Base-by-base conservation (phyloP, 176 grass and related monocot species). In the Oryza meyeriana region DNA sequence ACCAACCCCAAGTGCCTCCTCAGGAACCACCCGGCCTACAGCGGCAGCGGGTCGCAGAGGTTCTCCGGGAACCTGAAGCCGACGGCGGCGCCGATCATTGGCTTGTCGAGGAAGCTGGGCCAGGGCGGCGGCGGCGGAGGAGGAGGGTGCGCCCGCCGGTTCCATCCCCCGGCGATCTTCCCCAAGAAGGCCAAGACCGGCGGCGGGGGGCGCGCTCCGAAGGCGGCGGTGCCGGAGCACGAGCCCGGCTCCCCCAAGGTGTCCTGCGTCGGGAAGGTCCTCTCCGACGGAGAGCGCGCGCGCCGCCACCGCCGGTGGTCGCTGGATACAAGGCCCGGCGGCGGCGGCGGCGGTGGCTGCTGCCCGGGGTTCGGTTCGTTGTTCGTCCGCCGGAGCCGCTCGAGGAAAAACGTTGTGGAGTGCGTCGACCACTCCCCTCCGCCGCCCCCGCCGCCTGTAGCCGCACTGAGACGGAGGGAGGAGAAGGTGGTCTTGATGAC, bases 181-280 rank as follows among this genome's bases (percentile, higher is more conserved):
- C 92, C 89, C 12, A 95, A 87, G 73, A 88, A 95, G 34, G 87
- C 89, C 41, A 81, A 75, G 29, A 83, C 65, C 10, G 69, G 76
- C 25, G 84, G 70, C 83, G 79, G 91, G 63, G 69, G 89, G 64
- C 72, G 88, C 83, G 34, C 85, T 76, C 72, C 88, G 27, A 61
- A 86, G 77, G 34, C 79, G 2, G 91, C 91, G 22, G 87, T 87
- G 30, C 87, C 91, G 47, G 93, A 93, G 33, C 31, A 72, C 4
- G 91, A 93, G 85, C 96, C 91, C 6, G 73, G 78, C 0, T 95
- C 96, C 1, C 96, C 96, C 17, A 99, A 99, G 82, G 85, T 99
- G 0, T 99, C 96, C 18, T 99, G 96, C 85, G 85, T 99, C 71
- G 96, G 96, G 29, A 99, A 95, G 87, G 91, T 99, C 11, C 84